A percentile compares a stretch with the other conserved stretches of the same genome.
These are phyloP conservation scores for Geotrichum fermentans DNA, from an alignment of 1,139 yeast genomes.

Conservation along the genomic window DNA sequence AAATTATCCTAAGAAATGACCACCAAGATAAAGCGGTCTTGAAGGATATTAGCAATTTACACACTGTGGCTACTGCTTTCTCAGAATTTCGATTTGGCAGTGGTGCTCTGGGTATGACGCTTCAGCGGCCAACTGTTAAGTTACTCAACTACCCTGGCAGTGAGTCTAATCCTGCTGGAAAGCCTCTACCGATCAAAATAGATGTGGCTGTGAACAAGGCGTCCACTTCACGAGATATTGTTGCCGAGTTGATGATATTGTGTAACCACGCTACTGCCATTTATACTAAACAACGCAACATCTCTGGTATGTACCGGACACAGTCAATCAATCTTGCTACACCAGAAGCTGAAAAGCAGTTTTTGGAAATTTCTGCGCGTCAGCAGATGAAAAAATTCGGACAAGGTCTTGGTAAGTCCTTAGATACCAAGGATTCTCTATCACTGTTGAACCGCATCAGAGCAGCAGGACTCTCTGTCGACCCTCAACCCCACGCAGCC, in stretches of 20 bases:
- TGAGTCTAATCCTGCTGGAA: constrained; percentile 22
- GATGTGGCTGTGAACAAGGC: constrained; percentile 5
- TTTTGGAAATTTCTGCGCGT: constrained; percentile 26
- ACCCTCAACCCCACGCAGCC: constrained; percentile 51
- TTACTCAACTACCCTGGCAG: constrained; percentile 24
- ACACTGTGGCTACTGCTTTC: constrained; percentile 36
- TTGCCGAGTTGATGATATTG: constrained; percentile 76
- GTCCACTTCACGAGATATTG: constrained; percentile 39
- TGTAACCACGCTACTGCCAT: constrained; percentile 63
- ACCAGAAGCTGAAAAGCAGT: constrained; percentile 6
- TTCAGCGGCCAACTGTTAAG: constrained; percentile 20
- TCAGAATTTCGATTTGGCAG: constrained; percentile 34
- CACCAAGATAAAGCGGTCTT: constrained; percentile 22
- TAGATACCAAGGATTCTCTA: constrained; percentile 10
- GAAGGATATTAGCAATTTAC: constrained; percentile 39
- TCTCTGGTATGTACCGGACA: constrained; percentile 58
- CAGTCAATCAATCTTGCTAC: constrained; percentile 40
- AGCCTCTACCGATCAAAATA: neutral
- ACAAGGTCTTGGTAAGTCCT: constrained; percentile 23
- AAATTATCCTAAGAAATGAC: constrained; percentile 25
- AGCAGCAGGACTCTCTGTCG: constrained; percentile 42
- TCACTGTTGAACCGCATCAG: constrained; percentile 34
- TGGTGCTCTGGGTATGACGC: constrained; percentile 39
- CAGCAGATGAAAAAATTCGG: constrained; percentile 11
- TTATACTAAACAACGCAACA: constrained; percentile 43